Evolutionary conservation across 305 asterid genomes (phyloP).

Genomic region (Solanum aculeatissimum): DNA sequence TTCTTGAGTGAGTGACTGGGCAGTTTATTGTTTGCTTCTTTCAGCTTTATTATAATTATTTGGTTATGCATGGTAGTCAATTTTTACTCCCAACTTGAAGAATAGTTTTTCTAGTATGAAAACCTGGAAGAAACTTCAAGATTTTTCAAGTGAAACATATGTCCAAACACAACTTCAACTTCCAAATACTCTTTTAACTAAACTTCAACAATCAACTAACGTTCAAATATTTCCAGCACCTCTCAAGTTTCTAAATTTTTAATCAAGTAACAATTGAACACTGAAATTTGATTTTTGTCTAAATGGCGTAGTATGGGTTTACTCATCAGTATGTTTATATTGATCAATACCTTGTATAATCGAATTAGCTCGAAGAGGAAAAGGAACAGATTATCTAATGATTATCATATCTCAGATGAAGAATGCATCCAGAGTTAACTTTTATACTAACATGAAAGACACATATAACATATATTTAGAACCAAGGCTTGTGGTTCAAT

Average conservation of each 20-base stretch:
- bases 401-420: background rate
- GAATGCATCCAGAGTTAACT: background rate
- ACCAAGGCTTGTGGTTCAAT: background rate
- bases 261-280: background rate
- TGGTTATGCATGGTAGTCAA: background rate
- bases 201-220: background rate
- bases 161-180: background rate
- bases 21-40: background rate
- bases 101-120: background rate
- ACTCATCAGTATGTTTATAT: background rate
- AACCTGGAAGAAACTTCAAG: background rate
- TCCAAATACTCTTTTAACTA: background rate
- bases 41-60: background rate
- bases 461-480: background rate
- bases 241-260: background rate
- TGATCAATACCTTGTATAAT: background rate
- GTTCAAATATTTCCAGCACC: background rate
- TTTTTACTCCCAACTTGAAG: background rate
- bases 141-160: background rate
- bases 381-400: background rate
- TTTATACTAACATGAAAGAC: background rate
- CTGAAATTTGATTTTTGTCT: background rate
- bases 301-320: background rate
- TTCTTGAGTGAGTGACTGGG: background rate
- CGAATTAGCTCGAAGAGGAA: background rate